A percentile compares a stretch with the other conserved stretches of the same genome.
These are phyloP conservation scores for Leishmania braziliensis DNA, from an alignment of 208 protist genomes.

Conservation along the genomic window DNA sequence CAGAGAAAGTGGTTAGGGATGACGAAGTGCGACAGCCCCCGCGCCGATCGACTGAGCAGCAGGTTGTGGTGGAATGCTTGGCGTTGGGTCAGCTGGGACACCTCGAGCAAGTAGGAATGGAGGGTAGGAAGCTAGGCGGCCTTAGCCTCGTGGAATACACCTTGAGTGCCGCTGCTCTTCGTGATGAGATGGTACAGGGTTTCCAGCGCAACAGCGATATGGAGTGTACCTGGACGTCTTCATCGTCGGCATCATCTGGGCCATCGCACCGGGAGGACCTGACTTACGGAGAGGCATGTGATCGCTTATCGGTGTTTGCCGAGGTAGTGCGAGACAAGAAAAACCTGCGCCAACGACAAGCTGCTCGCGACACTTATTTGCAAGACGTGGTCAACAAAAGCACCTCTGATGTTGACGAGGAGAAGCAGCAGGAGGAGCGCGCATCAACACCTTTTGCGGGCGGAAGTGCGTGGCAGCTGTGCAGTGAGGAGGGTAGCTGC, in stretches of 20 bases:
- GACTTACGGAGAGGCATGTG: slow-evolving; percentile 15
- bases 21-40: not conserved
- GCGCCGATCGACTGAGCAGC: not conserved
- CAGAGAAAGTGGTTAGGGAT: not conserved
- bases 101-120: not conserved
- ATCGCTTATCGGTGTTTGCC: slow-evolving; percentile 13
- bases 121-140: not conserved
- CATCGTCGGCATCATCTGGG: not conserved
- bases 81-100: slow-evolving; percentile 1
- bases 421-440: not conserved
- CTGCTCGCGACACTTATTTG: slow-evolving; percentile 13
- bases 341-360: slow-evolving; percentile 14
- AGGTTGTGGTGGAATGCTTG: slow-evolving; percentile 3
- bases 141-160: not conserved
- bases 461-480: not conserved
- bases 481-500: not conserved
- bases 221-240: not conserved
- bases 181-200: not conserved
- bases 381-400: not conserved
- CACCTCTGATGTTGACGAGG: not conserved
- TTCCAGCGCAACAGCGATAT: not conserved
- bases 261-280: not conserved
- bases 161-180: not conserved
- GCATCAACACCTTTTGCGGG: not conserved
- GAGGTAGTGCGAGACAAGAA: slow-evolving; percentile 5